A percentile compares a stretch with the other conserved stretches of the same genome.
Conservation (phyloP, 129 eudicot genomes). For the Dittrichia graveolens region DNA sequence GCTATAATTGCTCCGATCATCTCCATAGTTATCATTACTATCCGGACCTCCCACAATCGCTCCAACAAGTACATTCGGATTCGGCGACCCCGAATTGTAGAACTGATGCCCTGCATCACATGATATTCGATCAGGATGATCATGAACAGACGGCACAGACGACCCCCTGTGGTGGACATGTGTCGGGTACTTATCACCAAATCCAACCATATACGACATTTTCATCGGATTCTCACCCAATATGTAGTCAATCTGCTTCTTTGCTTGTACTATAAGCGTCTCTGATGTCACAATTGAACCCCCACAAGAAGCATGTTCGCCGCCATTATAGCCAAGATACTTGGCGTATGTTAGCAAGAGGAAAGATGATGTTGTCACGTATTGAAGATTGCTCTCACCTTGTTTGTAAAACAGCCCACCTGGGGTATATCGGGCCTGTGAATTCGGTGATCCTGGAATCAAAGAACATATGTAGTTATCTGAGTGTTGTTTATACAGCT, state of each 20-base stretch:
- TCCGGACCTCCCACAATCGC: constrained; percentile 93
- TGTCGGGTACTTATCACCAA: constrained; percentile 67
- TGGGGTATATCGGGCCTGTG: constrained; percentile 86
- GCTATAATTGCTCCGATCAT: constrained; percentile 72
- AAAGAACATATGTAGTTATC: constrained; percentile 90
- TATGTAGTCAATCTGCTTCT: constrained; percentile 80
- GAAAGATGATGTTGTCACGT: constrained; percentile 76
- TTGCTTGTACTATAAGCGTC: constrained; percentile 58
- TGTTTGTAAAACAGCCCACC: constrained; percentile 81
- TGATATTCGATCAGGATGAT: constrained; percentile 58
- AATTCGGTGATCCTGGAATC: constrained; percentile 73
- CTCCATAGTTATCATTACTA: constrained; percentile 53
- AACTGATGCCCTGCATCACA: constrained; percentile 76
- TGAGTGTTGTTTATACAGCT: constrained; percentile 72
- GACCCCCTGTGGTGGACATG: constrained; percentile 85
- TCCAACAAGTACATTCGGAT: constrained; percentile 76
- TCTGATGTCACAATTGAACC: constrained; percentile 48
- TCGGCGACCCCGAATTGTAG: constrained; percentile 47
- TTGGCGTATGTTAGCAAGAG: constrained; percentile 78
- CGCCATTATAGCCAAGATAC: constrained; percentile 54
- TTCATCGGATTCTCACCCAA: constrained; percentile 74
- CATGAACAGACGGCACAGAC: constrained; percentile 68
- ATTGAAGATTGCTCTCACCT: constrained; percentile 83
- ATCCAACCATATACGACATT: constrained; percentile 94
- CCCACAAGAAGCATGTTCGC: constrained; percentile 59